These are phyloP conservation scores for Sugiyamaella pinicola DNA, from an alignment of 1,139 yeast genomes.

Conservation along the genomic window DNA sequence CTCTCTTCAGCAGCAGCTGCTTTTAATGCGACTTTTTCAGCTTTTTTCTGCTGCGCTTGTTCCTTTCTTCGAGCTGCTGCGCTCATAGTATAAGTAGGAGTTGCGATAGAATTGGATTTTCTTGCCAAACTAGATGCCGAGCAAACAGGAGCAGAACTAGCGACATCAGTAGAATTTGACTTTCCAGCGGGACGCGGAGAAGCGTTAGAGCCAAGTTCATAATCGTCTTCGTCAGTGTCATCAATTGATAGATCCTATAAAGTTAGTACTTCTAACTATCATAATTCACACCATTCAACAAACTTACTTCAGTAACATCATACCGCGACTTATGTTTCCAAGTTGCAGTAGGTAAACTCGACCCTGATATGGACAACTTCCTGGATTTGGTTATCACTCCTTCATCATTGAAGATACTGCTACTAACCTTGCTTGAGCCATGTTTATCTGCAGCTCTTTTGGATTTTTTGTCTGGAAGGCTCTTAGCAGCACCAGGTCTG, in stretches of 20 bases:
- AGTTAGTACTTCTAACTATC: neutral
- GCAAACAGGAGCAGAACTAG: neutral
- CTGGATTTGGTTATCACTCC: neutral
- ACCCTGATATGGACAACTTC: conserved; percentile 4
- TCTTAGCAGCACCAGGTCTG: too few relatives aligned
- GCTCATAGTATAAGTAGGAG: neutral
- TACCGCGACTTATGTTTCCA: neutral
- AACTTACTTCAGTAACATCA: conserved; percentile 12
- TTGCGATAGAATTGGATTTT: neutral
- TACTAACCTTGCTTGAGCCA: conserved; percentile 4
- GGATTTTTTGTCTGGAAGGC: neutral
- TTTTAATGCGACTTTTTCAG: conserved; percentile 3
- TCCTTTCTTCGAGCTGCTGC: conserved; percentile 5
- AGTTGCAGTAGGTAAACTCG: conserved; percentile 8
- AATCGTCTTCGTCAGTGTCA: conserved; percentile 8
- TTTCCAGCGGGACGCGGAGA: neutral
- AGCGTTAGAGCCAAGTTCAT: neutral
- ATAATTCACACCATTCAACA: neutral
- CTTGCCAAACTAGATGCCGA: neutral
- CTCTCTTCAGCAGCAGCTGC: conserved; percentile 10
- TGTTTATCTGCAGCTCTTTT: neutral
- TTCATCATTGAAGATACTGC: neutral
- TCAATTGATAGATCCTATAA: conserved; percentile 13
- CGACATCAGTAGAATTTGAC: neutral
- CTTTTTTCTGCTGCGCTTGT: conserved; percentile 9